Conservation (phyloP, 805 yeast species). For the Candida mattraensis region DNA sequence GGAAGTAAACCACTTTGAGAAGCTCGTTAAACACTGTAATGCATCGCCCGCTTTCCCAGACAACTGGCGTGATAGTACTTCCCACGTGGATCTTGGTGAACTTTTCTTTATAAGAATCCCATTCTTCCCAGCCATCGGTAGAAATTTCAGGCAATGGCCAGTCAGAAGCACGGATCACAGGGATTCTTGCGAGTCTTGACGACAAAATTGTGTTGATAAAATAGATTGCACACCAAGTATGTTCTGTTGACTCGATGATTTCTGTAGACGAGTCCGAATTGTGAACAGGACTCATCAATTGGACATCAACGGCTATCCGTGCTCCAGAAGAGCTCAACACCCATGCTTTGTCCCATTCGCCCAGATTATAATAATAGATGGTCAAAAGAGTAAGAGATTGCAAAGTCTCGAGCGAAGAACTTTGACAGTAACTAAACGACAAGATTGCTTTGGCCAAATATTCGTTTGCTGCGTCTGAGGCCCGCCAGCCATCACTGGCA, state of each 20-base stretch:
- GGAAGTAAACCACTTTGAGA: conserved; percentile 1
- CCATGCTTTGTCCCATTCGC: conserved; percentile 8
- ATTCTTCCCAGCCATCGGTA: conserved; percentile 7
- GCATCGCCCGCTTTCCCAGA: conserved; percentile 7
- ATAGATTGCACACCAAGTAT: conserved; percentile 6
- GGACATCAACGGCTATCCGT: conserved; percentile 5
- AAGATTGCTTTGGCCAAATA: conserved; percentile 4
- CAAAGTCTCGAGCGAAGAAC: conserved; percentile 6
- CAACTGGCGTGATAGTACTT: conserved; percentile 4
- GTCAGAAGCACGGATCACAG: conserved; percentile 5
- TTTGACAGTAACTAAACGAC: conserved; percentile 5
- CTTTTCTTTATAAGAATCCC: conserved; percentile 7
- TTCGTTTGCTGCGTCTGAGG: conserved; percentile 3
- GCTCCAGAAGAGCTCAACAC: conserved; percentile 6
- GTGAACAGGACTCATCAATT: conserved; percentile 1
- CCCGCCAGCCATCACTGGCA: conserved; percentile 6
- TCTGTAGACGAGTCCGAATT: neutral
- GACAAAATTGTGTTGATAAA: conserved; percentile 5
- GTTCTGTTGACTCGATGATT: conserved; percentile 2
- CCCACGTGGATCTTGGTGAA: conserved; percentile 3
- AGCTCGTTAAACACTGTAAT: conserved; percentile 5
- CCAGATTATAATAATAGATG: conserved; percentile 4
- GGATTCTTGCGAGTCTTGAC: conserved; percentile 2
- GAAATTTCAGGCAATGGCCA: conserved; percentile 5
- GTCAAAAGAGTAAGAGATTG: conserved; percentile 5